Evolutionary conservation across 441 rosid genomes (phyloP), one percentile per base, ranked within the genome.

Genomic region (Theobroma grandiflorum): DNA sequence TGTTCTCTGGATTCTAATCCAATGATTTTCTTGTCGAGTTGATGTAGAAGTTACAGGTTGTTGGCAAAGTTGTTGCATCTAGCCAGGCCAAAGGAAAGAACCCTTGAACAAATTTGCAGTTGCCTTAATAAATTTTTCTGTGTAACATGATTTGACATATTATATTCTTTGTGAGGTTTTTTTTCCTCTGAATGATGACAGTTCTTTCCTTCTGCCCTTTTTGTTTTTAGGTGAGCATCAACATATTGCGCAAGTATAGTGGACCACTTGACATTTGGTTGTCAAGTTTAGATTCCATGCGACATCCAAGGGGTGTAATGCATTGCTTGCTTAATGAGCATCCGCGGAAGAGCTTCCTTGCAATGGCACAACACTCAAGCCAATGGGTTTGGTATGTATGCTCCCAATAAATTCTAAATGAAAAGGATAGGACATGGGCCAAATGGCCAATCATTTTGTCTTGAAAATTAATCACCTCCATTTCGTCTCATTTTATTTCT

Each of bases 361-460:
- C 98, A 68, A 91, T 91, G 97, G 87, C 94, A 22, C 90, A 90
- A 64, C 96, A 92, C 85, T 86, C 80, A 4, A 93, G 96, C 90
- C 96, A 91, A 65, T 94, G 99, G 99, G 88, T 94, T 82, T 92
- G 96, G 98, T 96, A 90, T 15, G 89, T 37, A 6, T 79, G 64
- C 49, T 42, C 20, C 57, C 15, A 31, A 8, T n/a, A 55, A 50
- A 47, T 45, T 77, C 20, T 15, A 4, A 45, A 45, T 35, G 33
- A 33, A 18, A 37, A 14, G 20, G 22, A 66, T 35, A 49, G 10
- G 42, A 7, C 35, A 2, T 16, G 31, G 31, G 31, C 31, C 31
- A 26, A 1, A 26, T 26, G 38, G 40, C 43, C 40, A 8, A 31
- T 20, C 38, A 37, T 69, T 20, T 20, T 58, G 37, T 22, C 26